Evolutionary conservation across 768 basidiomycete species (phyloP), one percentile per base, ranked within the genome.

Genomic region (Pseudohyphozyma bogoriensis): DNA sequence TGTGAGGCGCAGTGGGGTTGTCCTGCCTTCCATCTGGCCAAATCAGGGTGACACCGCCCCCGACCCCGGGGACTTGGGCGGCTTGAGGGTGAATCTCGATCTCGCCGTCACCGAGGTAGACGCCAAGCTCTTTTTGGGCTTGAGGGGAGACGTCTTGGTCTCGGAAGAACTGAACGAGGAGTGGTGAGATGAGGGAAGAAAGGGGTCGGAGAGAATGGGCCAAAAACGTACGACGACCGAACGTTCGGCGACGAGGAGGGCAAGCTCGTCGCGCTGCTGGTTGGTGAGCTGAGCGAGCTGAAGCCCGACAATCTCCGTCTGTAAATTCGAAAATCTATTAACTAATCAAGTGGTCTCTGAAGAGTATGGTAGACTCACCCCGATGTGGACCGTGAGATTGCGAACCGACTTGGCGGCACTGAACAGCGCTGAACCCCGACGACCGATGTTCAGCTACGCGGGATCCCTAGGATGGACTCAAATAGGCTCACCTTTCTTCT

Each of bases 191-290:
- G n/a, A n/a, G n/a, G n/a, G n/a, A n/a, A n/a, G n/a, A n/a, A n/a
- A n/a, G n/a, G n/a, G n/a, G n/a, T n/a, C n/a, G n/a, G n/a, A 7
- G 10, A 42, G 8, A 9, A 42, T 37, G 18, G 37, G 18, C 18
- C 18, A 8, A 20, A n/a, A 9, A 22, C 40, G 18, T n/a, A 42
- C 40, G 35, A 87, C 84, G 33, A 85, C 86, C 0, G 85, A 83
- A 39, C 86, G 78, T 71, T 88, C 86, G 2, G 83, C 86, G 50
- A 84, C 79, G 39, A 89, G 78, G 20, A 89, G 74, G 6, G 85
- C 84, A 4, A 88, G 77, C 68, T 89, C 87, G 69, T 89, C 85
- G 74, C 86, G 88, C 72, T 89, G 86, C 32, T 74, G 60, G 58
- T 79, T 76, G 3, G 82, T 78, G 12, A 88, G 76, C 68, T 85